These are phyloP conservation scores for Aspergillus nomiae DNA, from an alignment of 2,329 filamentous ascomycete genomes.

Conservation along the genomic window DNA sequence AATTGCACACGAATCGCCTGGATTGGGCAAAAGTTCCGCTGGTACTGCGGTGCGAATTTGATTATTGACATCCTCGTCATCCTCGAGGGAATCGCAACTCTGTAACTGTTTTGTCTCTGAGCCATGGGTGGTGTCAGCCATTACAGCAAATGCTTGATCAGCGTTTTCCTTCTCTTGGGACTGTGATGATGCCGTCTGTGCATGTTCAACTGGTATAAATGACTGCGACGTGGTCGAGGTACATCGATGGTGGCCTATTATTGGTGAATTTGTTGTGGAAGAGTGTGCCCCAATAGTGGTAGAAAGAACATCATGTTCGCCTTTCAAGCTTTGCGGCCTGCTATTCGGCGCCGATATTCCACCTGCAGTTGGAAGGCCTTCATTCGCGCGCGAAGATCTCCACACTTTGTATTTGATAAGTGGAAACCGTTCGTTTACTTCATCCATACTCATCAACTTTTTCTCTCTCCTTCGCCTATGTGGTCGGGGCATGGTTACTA, in stretches of 20 bases:
- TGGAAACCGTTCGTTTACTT: constrained; percentile 96
- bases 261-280: constrained; percentile 22
- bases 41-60: constrained; percentile 82
- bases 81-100: constrained; percentile 61
- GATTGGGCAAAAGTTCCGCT: constrained; percentile 75
- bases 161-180: constrained; percentile 21
- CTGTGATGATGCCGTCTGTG: constrained; percentile 8
- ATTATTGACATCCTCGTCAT: constrained; percentile 73
- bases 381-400: constrained; percentile 78
- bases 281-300: constrained; percentile 25
- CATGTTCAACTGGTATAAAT: constrained; percentile 18
- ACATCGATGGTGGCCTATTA: constrained; percentile 21
- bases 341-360: constrained; percentile 75
- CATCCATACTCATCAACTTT: constrained; percentile 98
- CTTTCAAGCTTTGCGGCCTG: constrained; percentile 71
- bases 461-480: constrained; percentile 90
- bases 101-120: constrained; percentile 15
- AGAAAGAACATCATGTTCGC: constrained; percentile 55
- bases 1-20: constrained; percentile 93
- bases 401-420: constrained; percentile 96
- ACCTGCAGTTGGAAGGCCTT: constrained; percentile 80
- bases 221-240: constrained; percentile 18
- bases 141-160: neutral
- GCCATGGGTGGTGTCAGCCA: neutral
- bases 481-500: constrained; percentile 80